Evolutionary conservation across 257 asterid genomes (phyloP).

Genomic region (Anisodus acutangulus): DNA sequence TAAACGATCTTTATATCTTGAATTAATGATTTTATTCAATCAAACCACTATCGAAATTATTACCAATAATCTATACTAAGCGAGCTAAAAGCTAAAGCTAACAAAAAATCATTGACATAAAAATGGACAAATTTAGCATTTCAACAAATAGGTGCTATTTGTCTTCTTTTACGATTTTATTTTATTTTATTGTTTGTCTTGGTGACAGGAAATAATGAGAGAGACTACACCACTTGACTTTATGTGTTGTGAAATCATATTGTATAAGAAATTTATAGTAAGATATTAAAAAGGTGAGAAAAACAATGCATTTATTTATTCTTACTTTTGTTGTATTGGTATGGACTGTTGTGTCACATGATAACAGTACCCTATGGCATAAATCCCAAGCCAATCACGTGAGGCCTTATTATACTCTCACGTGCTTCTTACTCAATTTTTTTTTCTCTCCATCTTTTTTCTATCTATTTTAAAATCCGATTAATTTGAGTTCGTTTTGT

Average conservation of each 20-base stretch:
- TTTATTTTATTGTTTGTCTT: background rate
- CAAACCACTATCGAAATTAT: no score
- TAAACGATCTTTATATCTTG: no score
- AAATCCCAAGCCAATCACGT: constrained; percentile 18
- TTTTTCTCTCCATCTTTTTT: background rate
- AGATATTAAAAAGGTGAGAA: background rate
- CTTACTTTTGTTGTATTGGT: background rate
- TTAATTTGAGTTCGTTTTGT: background rate
- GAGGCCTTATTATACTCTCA: constrained; percentile 23
- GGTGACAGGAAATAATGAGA: background rate
- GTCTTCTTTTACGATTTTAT: background rate
- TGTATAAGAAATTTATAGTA: background rate
- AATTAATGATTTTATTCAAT: no score
- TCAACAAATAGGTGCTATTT: background rate
- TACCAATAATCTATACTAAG: no score
- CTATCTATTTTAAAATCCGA: background rate
- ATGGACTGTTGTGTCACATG: constrained; percentile 13
- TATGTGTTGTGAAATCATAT: background rate
- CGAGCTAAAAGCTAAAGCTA: no score
- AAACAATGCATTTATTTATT: background rate
- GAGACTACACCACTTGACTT: background rate
- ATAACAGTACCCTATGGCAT: background rate
- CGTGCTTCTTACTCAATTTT: background rate
- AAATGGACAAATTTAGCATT: background rate
- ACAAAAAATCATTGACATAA: no score